These are phyloP conservation scores for Brassica rapa DNA, from an alignment of 345 rosid species.

Conservation along the genomic window DNA sequence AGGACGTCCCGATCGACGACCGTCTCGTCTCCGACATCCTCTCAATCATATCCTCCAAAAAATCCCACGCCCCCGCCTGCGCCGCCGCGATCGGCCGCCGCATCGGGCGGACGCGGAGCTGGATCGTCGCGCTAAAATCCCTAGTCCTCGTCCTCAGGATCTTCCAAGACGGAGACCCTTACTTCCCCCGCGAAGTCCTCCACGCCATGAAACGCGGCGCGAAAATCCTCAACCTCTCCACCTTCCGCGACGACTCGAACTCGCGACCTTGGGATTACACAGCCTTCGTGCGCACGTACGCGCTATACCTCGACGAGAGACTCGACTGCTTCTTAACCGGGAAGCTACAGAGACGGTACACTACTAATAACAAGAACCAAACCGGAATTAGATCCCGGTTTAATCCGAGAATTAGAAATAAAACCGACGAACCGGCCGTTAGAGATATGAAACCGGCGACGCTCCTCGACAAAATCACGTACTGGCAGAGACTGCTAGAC, in stretches of 20 bases:
- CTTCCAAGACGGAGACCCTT: conserved; percentile 80
- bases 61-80: conserved; percentile 56
- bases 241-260: conserved; percentile 65
- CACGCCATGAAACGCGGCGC: conserved; percentile 76
- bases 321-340: conserved; percentile 71
- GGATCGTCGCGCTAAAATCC: conserved; percentile 86
- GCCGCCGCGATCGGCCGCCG: conserved; percentile 64
- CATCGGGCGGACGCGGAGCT: conserved; percentile 66
- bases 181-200: conserved; percentile 71
- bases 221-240: conserved; percentile 69
- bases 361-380: conserved; percentile 22
- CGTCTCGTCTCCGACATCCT: conserved; percentile 61
- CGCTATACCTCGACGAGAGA: conserved; percentile 73
- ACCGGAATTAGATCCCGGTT: conserved; percentile 38
- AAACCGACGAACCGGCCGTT: conserved; percentile 38
- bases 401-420: neutral
- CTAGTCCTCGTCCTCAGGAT: conserved; percentile 70
- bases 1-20: conserved; percentile 63
- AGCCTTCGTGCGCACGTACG: conserved; percentile 61
- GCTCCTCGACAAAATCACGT: conserved; percentile 57
- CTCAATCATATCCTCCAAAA: conserved; percentile 52
- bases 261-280: conserved; percentile 80
- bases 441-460: conserved; percentile 64
- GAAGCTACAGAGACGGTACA: conserved; percentile 58
- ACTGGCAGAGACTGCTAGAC: conserved; percentile 80